phyloP scores from a whole-genome alignment of 805 yeast species.

The Kazachstania taianensis region DNA sequence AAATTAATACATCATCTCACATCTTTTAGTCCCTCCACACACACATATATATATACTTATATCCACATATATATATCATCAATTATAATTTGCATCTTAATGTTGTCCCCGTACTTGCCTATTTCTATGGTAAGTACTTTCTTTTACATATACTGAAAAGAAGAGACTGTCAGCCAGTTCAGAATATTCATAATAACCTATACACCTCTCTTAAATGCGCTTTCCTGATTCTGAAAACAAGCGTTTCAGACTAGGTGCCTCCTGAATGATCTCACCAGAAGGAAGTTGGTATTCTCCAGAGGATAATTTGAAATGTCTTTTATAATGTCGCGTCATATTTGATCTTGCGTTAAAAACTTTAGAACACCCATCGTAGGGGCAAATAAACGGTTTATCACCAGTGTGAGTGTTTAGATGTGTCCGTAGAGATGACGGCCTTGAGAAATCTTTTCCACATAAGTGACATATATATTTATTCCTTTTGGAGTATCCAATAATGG shows the following conservation, averaged over 20 bases:
- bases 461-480: constrained; percentile 40
- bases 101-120: too few species aligned
- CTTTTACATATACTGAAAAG: too few species aligned
- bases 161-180: too few species aligned
- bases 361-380: constrained; percentile 51
- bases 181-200: too few species aligned
- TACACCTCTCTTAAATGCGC: neutral
- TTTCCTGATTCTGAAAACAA: neutral
- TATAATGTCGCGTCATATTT: constrained; percentile 25
- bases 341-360: constrained; percentile 42
- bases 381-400: constrained; percentile 81
- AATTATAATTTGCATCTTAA: too few species aligned
- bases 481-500: too few species aligned
- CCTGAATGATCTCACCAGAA: constrained; percentile 11
- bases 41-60: too few species aligned
- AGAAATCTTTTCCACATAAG: constrained; percentile 67
- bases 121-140: too few species aligned
- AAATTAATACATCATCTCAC: too few species aligned
- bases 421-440: constrained; percentile 78
- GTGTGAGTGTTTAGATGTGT: constrained; percentile 79
- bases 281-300: constrained; percentile 16
- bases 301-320: constrained; percentile 17
- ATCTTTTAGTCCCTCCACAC: too few species aligned
- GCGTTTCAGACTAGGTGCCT: constrained; percentile 14
- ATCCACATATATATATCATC: too few species aligned